Conservation (phyloP, 78 protist species). For the Pirum gemmata region DNA sequence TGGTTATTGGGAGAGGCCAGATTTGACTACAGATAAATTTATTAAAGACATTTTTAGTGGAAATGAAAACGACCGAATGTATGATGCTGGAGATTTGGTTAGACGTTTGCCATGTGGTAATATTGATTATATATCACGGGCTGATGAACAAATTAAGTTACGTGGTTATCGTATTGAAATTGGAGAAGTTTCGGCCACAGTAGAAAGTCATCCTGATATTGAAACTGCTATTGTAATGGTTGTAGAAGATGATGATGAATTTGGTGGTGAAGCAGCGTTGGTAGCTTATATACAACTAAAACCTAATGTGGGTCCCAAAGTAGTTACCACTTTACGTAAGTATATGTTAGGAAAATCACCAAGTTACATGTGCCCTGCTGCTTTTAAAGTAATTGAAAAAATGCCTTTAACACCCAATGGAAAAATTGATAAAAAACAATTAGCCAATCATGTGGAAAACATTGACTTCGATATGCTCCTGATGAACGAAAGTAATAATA, state of each 20-base stretch:
- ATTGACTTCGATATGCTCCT: background rate
- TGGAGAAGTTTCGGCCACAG: background rate
- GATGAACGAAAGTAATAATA: no score
- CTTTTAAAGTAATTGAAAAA: no score
- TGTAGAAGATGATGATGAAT: background rate
- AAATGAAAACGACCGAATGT: background rate
- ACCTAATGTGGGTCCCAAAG: background rate
- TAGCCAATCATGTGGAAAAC: background rate
- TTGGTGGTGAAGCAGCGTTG: background rate
- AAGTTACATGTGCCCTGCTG: background rate
- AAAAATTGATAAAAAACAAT: background rate
- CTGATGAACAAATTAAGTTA: slow-evolving; percentile 29
- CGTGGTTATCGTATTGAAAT: slow-evolving; percentile 45
- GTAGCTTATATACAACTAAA: background rate
- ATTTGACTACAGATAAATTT: slow-evolving; percentile 1
- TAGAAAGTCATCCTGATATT: background rate
- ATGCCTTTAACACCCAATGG: background rate
- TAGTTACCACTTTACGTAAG: background rate
- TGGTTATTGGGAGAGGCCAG: slow-evolving; percentile 10
- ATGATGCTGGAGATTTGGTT: slow-evolving; percentile 16
- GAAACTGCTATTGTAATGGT: background rate
- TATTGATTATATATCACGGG: background rate
- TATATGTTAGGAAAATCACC: background rate
- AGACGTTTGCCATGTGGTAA: background rate
- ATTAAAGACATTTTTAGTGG: background rate